Evolutionary conservation across 2,329 filamentous ascomycete genomes (phyloP), one percentile per base, ranked within the genome.

Genomic region (Colletotrichum godetiae): DNA sequence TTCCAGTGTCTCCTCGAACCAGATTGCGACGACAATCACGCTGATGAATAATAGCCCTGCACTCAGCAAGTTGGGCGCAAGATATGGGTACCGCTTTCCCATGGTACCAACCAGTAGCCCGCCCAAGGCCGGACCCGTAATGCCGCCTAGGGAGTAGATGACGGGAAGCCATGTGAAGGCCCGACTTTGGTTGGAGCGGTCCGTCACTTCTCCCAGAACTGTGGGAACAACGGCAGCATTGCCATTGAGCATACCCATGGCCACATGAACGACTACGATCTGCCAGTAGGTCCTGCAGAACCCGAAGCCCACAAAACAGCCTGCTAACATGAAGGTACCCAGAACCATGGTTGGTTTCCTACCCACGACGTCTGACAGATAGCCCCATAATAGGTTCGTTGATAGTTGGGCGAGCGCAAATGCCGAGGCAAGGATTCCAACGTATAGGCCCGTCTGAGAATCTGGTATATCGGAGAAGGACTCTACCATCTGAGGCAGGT

Each of bases 111-210:
- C 93, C 67, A 98, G 84, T 53, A 98, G 81, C 0, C 97, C 97
- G 15, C 97, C 97, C n/a, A 98, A 84, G 1, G 97, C 91, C 0
- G 97, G 97, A 0, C 97, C 97, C 0, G 95, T 97, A 74, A 99
- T 98, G 56, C 94, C 94, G 22, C 97, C 97, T 42, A 99, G 87
- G 4, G 96, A 96, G 82, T 99, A 99, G n/a, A 98, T 92, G 52
- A 98, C 93, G 0, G 97, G 97, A 55, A 99, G 86, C 85, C 98
- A 99, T 1, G 94, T 97, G 78, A 99, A 99, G 0, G 95, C 97
- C 66, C 90, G 90, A 79, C 94, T 97, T 86, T 99, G 97, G 81
- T 99, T 99, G 75, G 93, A 97, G 67, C 95, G 91, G 80, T 98
- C 95, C 1, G 97, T 99, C 65, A 99, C 93, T 82, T 99, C 97